phyloP scores from a whole-genome alignment of 1,284 basidiomycete species.

The Ustilago cynodontis region DNA sequence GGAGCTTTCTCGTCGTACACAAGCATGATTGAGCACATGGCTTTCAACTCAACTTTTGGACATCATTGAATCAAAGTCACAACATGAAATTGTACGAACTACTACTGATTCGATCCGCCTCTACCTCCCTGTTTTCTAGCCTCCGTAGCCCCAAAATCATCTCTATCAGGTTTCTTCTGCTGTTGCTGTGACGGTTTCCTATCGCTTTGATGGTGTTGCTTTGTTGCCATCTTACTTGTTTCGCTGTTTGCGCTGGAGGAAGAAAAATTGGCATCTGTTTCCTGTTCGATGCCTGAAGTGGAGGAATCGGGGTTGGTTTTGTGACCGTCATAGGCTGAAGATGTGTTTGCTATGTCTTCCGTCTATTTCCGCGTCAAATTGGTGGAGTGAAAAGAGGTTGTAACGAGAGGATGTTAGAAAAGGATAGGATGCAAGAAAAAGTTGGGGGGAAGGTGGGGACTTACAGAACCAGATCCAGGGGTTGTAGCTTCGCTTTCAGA shows the following conservation, averaged over 20 bases:
- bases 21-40: too few relatives aligned
- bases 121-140: slow-evolving; percentile 32
- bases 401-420: background rate
- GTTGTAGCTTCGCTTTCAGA: slow-evolving; percentile 45
- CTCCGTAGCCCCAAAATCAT: slow-evolving; percentile 29
- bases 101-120: background rate
- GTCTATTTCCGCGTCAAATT: slow-evolving; percentile 15
- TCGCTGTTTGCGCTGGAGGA: slow-evolving; percentile 13
- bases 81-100: too few relatives aligned
- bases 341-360: slow-evolving; percentile 41
- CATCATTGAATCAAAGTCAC: too few relatives aligned
- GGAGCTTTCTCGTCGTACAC: too few relatives aligned
- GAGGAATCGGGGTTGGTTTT: slow-evolving; percentile 18
- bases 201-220: slow-evolving; percentile 9
- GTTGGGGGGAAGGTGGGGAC: background rate
- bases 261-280: slow-evolving; percentile 29
- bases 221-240: slow-evolving; percentile 21
- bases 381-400: too few relatives aligned
- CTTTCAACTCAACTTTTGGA: too few relatives aligned
- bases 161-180: slow-evolving; percentile 7
- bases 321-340: slow-evolving; percentile 33
- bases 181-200: slow-evolving; percentile 21
- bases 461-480: slow-evolving; percentile 41
- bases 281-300: slow-evolving; percentile 20
- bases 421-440: background rate